A percentile compares a stretch with the other conserved stretches of the same genome.
phyloP scores from a whole-genome alignment of 2,329 filamentous ascomycete species.

The Fusarium veterinarium region DNA sequence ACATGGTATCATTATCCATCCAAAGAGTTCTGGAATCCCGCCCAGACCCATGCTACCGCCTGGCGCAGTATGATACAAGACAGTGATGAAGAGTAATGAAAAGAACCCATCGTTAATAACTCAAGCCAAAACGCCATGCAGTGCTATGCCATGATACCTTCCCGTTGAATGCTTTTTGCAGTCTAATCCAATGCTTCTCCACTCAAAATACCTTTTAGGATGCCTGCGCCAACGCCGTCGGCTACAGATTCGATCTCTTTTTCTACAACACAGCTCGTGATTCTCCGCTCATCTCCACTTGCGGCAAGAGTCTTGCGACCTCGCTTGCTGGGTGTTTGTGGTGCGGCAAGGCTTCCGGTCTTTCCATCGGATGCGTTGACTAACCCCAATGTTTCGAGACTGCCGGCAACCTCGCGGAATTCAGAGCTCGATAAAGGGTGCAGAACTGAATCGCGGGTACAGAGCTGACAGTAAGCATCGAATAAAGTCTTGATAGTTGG shows the following conservation, averaged over 20 bases:
- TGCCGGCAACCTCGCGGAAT: constrained; percentile 92
- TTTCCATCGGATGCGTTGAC: constrained; percentile 77
- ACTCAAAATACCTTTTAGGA: constrained; percentile 70
- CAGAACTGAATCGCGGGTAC: constrained; percentile 87
- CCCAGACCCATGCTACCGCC: constrained; percentile 22
- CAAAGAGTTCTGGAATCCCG: constrained; percentile 4
- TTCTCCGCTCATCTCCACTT: constrained; percentile 77
- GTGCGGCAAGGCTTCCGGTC: constrained; percentile 71
- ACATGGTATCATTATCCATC: constrained; percentile 34
- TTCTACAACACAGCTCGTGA: constrained; percentile 83
- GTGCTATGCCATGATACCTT: constrained; percentile 31
- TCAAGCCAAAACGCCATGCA: constrained; percentile 36
- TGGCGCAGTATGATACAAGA: constrained; percentile 29
- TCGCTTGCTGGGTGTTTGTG: constrained; percentile 78
- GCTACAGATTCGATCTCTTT: constrained; percentile 81
- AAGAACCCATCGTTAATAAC: constrained; percentile 2
- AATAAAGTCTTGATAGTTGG: constrained; percentile 88
- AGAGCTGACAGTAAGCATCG: constrained; percentile 84
- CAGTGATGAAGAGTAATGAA: constrained; percentile 11
- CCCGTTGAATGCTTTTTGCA: constrained; percentile 8
- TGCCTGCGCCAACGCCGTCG: constrained; percentile 69
- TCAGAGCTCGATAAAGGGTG: constrained; percentile 91
- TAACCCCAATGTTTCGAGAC: constrained; percentile 87
- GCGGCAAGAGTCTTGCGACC: constrained; percentile 67
- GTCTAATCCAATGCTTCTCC: constrained; percentile 68